phyloP scores from a whole-genome alignment of 768 basidiomycete genomes.

The Xerocomellus dryophilus region DNA sequence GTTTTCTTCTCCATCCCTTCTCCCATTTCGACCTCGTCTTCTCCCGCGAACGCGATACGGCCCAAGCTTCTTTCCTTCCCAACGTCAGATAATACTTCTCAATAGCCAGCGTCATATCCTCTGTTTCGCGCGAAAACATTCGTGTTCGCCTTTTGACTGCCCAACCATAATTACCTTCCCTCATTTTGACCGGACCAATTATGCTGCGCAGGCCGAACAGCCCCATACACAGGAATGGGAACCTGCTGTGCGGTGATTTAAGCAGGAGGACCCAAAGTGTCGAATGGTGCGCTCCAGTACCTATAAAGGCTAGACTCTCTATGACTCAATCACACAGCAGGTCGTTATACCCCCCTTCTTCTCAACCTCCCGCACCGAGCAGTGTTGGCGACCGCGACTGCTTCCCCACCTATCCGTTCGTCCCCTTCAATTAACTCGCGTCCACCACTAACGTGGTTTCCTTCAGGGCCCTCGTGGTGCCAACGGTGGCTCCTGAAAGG shows the following conservation, averaged over 20 bases:
- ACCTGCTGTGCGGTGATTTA: constrained; percentile 17
- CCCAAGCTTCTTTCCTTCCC: neutral
- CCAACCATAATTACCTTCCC: neutral
- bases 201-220: constrained; percentile 12
- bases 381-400: neutral
- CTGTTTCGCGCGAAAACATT: neutral
- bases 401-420: constrained; percentile 1
- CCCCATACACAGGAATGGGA: constrained; percentile 18
- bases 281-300: constrained; percentile 8
- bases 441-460: neutral
- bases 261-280: neutral
- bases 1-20: neutral
- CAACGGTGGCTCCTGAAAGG: neutral
- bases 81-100: neutral
- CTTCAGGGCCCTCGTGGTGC: constrained; percentile 7
- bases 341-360: neutral
- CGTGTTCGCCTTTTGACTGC: neutral
- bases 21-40: neutral
- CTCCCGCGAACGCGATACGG: neutral
- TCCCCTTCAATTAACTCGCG: neutral
- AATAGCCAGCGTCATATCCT: neutral
- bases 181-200: neutral
- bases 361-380: neutral
- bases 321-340: constrained; percentile 15
- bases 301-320: constrained; percentile 12